Conservation (phyloP, 2,329 filamentous ascomycete genomes). For the Fusarium palustre region DNA sequence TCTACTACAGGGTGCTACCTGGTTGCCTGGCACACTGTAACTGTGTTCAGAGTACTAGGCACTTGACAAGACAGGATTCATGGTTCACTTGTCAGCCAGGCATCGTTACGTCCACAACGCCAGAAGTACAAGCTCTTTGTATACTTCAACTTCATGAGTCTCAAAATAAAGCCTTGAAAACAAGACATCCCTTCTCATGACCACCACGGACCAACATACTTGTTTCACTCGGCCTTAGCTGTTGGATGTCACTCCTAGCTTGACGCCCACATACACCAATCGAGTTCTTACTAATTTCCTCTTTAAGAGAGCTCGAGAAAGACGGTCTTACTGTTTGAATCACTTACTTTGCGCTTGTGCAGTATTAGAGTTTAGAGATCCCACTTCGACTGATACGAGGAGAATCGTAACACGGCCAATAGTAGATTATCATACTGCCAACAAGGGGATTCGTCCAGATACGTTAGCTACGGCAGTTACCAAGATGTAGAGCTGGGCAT, state of each 20-base stretch:
- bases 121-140: background rate
- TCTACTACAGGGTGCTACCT: background rate
- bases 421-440: background rate
- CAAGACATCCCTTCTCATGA: background rate
- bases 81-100: background rate
- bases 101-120: background rate
- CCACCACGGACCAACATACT: background rate
- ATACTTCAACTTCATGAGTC: background rate
- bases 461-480: background rate
- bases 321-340: conserved; percentile 3
- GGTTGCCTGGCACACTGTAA: background rate
- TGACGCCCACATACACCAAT: background rate
- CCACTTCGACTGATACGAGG: background rate
- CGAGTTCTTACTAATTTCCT: background rate
- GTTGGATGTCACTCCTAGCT: conserved; percentile 3
- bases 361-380: conserved; percentile 1
- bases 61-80: background rate
- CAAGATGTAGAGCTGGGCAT: background rate
- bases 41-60: background rate
- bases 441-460: background rate
- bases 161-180: background rate
- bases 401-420: background rate
- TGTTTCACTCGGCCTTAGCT: background rate
- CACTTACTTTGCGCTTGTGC: conserved; percentile 1
- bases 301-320: background rate